Evolutionary conservation across 2,329 filamentous ascomycete genomes (phyloP), one percentile per base, ranked within the genome.

Genomic region (Cyanodermella asteris): DNA sequence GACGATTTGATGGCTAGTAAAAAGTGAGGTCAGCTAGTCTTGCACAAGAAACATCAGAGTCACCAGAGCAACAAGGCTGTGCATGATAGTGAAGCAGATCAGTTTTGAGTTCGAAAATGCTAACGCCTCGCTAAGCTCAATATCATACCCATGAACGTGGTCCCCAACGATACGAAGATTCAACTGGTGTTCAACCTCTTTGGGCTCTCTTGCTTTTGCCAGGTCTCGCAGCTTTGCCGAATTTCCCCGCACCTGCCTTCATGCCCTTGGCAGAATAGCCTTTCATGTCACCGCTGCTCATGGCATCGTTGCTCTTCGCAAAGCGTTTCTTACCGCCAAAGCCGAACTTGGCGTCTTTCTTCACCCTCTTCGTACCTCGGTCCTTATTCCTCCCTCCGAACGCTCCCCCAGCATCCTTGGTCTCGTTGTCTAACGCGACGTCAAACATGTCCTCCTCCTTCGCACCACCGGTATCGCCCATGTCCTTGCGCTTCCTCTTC

Each of bases 241-340:
- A 39, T 31, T 35, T 26, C 21, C 36, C 37, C 15, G 28, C 34
- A 29, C 38, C 33, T 4, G 55, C 60, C 61, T 91, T 91, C 78
- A 91, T 91, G 53, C 69, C 75, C 59, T 72, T 80, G 18, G 61
- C 62, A 27, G 72, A 81, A 55, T 90, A 94, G 2, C 65, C 68
- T 33, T 67, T 67, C 37, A 90, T 53, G 47, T 97, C 87, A 32
- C 67, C 72, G 23, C 71, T 81, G 35, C 77, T 90, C 33, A 63
- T 45, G 24, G 82, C 81, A 50, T 93, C 82, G 37, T 80, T 80
- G 32, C 81, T 91, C 66, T 97, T 97, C 28, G 62, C 53, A 46
- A 81, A 71, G 28, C 74, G 63, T 63, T 97, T 97, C 68, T 91
- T 93, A 39, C 87, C 87, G 31, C 87, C 87, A 43, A 84, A 91